These are phyloP conservation scores for Dactylonectria macrodidyma DNA, from an alignment of 2,329 filamentous ascomycete species.

Conservation along the genomic window DNA sequence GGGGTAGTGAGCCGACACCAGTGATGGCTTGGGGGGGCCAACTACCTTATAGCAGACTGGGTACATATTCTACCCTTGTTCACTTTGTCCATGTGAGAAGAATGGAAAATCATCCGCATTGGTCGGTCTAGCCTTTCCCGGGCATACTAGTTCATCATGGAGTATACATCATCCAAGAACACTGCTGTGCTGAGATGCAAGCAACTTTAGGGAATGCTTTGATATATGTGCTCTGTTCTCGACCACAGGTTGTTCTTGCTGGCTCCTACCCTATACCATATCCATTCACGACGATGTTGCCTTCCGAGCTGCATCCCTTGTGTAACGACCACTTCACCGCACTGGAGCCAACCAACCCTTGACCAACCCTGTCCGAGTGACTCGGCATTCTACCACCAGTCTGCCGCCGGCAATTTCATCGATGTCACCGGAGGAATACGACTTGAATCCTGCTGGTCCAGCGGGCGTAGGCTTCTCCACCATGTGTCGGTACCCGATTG, in stretches of 20 bases:
- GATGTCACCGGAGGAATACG: conserved; percentile 30
- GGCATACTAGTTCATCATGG: no score
- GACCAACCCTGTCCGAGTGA: conserved; percentile 2
- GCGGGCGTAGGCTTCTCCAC: conserved; percentile 25
- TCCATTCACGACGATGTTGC: not conserved
- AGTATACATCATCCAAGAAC: no score
- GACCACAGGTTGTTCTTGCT: no score
- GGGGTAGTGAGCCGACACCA: no score
- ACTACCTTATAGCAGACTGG: no score
- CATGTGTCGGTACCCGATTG: conserved; percentile 33
- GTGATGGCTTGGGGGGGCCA: no score
- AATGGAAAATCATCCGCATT: no score
- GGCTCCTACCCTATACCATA: conserved; percentile 5
- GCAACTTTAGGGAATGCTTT: not conserved
- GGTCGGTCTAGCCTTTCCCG: no score
- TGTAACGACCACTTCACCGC: not conserved
- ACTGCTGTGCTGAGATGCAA: not conserved
- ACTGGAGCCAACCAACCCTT: not conserved
- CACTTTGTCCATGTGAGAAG: no score
- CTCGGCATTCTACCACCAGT: not conserved
- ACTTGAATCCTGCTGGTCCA: conserved; percentile 21
- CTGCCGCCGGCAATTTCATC: conserved; percentile 18
- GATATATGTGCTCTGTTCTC: not conserved
- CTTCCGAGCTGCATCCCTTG: not conserved
- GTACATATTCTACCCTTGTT: no score